Evolutionary conservation across 768 basidiomycete genomes (phyloP).

Genomic region (Boletus subparvulus): DNA sequence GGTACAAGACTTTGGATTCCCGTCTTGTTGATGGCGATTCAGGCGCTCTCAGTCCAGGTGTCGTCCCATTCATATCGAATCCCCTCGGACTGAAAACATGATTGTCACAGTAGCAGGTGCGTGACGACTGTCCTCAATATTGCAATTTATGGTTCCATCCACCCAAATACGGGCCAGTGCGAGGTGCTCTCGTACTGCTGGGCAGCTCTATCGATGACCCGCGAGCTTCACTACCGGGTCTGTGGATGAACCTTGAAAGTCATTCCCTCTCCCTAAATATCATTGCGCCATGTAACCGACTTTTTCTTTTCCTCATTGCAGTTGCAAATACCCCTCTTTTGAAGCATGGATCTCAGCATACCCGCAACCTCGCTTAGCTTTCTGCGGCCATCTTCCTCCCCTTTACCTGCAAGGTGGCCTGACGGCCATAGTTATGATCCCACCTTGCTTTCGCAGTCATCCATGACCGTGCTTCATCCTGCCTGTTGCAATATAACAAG

Average conservation of each 20-base stretch:
- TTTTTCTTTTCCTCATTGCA: conserved; percentile 2
- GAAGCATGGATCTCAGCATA: conserved; percentile 22
- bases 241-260: conserved; percentile 12
- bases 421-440: conserved; percentile 17
- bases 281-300: conserved; percentile 4
- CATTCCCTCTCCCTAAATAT: conserved; percentile 7
- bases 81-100: conserved; percentile 18
- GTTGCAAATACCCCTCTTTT: conserved; percentile 17
- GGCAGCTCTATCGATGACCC: background rate
- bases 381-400: conserved; percentile 25
- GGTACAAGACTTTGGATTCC: conserved; percentile 16
- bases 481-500: conserved; percentile 23
- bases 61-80: conserved; percentile 18
- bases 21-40: conserved; percentile 10
- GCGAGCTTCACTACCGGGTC: conserved; percentile 2
- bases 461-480: conserved; percentile 24
- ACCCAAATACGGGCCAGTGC: conserved; percentile 3
- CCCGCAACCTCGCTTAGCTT: conserved; percentile 28
- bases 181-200: background rate
- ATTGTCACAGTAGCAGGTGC: conserved; percentile 15
- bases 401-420: conserved; percentile 30
- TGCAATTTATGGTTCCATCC: background rate
- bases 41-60: conserved; percentile 6
- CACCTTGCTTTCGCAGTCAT: conserved; percentile 23
- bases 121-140: conserved; percentile 6